phyloP scores from a whole-genome alignment of 371 early-diverging fungal genomes.

The Mucor lusitanicus region DNA sequence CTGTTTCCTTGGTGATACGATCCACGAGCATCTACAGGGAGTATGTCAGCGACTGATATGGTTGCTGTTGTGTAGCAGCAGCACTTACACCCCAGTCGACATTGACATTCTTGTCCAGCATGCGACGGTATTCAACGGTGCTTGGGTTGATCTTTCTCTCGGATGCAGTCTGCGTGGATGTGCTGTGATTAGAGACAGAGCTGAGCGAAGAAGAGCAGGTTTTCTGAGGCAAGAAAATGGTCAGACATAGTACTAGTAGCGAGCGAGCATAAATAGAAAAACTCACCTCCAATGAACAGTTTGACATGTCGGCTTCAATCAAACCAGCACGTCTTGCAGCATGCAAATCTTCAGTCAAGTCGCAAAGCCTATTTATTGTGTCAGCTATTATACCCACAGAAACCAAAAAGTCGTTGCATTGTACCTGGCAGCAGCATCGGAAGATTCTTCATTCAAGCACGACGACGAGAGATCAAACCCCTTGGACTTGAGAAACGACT shows the following conservation, averaged over 20 bases:
- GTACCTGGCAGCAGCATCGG: slow-evolving; percentile 6
- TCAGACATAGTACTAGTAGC: no score
- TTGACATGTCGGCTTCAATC: background rate
- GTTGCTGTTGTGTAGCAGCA: no score
- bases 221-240: background rate
- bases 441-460: slow-evolving; percentile 1
- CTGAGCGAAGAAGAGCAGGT: background rate
- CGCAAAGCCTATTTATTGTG: background rate
- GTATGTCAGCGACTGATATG: background rate
- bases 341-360: background rate
- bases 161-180: background rate
- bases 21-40: slow-evolving; percentile 50
- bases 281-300: background rate
- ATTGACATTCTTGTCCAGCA: slow-evolving; percentile 31
- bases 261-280: no score
- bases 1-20: slow-evolving; percentile 71
- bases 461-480: slow-evolving; percentile 12
- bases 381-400: background rate
- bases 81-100: slow-evolving; percentile 39
- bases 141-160: background rate
- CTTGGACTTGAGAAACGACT: slow-evolving; percentile 9
- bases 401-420: background rate
- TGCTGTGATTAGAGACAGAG: background rate
- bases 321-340: background rate
- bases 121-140: slow-evolving; percentile 14